phyloP scores from a whole-genome alignment of 495 filamentous ascomycete genomes.

The Xylaria scruposa region DNA sequence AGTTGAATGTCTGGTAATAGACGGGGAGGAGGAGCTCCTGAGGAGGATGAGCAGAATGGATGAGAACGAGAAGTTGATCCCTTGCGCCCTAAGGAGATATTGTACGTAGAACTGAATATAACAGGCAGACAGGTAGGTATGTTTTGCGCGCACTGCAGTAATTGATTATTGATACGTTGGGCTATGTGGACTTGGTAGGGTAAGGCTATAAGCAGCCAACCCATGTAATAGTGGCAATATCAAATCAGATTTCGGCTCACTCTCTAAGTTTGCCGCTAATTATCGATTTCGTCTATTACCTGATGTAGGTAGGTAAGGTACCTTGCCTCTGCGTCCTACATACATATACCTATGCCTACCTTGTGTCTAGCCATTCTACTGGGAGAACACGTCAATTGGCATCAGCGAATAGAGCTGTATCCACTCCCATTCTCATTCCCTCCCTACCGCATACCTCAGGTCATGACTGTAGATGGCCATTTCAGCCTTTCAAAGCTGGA shows the following conservation, averaged over 20 bases:
- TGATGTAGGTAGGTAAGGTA: conserved; percentile 1
- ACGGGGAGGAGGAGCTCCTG: neutral
- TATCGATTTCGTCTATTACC: conserved; percentile 7
- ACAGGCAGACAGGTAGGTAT: no score
- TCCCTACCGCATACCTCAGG: conserved; percentile 8
- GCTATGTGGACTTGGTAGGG: conserved; percentile 18
- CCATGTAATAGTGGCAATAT: conserved; percentile 22
- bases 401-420: conserved; percentile 13
- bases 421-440: conserved; percentile 14
- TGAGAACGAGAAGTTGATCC: neutral
- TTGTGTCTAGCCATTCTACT: neutral
- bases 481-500: conserved; percentile 6
- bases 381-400: conserved; percentile 21
- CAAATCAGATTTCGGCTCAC: conserved; percentile 26
- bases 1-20: neutral
- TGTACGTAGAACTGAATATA: neutral
- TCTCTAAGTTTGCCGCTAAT: conserved; percentile 10
- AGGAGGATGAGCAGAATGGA: neutral
- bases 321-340: neutral
- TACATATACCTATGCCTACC: neutral
- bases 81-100: neutral
- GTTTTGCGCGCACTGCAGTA: conserved; percentile 4
- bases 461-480: neutral
- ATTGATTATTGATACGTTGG: conserved; percentile 5
- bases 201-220: conserved; percentile 18